These are phyloP conservation scores for Tolypocladium ophioglossoides DNA, from an alignment of 2,329 filamentous ascomycete genomes.

Conservation along the genomic window DNA sequence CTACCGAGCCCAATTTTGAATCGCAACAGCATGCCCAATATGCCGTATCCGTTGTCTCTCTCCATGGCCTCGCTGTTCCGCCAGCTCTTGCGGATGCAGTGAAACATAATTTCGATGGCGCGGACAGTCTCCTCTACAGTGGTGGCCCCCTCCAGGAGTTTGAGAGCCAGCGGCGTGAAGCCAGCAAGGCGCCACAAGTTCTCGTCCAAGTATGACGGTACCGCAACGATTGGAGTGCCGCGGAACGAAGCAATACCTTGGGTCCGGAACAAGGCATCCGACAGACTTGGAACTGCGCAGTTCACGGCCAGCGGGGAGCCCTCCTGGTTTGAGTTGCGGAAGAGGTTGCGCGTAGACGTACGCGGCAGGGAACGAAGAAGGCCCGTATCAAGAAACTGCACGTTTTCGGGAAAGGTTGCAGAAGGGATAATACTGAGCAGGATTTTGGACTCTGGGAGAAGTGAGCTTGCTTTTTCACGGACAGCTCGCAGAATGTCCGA, in stretches of 20 bases:
- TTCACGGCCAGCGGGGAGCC: constrained; percentile 79
- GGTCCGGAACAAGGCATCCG: constrained; percentile 72
- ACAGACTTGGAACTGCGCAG: constrained; percentile 74
- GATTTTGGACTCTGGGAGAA: constrained; percentile 74
- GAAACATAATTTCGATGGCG: constrained; percentile 74
- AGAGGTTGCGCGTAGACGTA: constrained; percentile 52
- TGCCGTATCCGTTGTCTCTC: constrained; percentile 84
- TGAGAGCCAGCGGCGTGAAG: constrained; percentile 75
- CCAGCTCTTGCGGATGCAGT: constrained; percentile 85
- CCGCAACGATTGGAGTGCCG: constrained; percentile 70
- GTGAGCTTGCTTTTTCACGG: constrained; percentile 67
- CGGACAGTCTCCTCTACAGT: constrained; percentile 61
- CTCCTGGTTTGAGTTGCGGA: constrained; percentile 25
- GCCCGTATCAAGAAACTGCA: constrained; percentile 66
- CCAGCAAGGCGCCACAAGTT: constrained; percentile 89
- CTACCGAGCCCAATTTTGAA: constrained; percentile 60
- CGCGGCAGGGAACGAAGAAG: constrained; percentile 68
- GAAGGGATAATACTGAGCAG: constrained; percentile 75
- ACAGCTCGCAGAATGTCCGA: constrained; percentile 90
- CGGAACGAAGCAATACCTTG: constrained; percentile 76
- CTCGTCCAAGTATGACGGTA: constrained; percentile 81
- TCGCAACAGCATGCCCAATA: constrained; percentile 72
- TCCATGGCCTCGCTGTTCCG: constrained; percentile 98
- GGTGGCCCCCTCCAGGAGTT: constrained; percentile 68
- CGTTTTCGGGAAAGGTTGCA: constrained; percentile 71